Evolutionary conservation across 495 filamentous ascomycete genomes (phyloP).

Genomic region (Aspergillus ostianus): DNA sequence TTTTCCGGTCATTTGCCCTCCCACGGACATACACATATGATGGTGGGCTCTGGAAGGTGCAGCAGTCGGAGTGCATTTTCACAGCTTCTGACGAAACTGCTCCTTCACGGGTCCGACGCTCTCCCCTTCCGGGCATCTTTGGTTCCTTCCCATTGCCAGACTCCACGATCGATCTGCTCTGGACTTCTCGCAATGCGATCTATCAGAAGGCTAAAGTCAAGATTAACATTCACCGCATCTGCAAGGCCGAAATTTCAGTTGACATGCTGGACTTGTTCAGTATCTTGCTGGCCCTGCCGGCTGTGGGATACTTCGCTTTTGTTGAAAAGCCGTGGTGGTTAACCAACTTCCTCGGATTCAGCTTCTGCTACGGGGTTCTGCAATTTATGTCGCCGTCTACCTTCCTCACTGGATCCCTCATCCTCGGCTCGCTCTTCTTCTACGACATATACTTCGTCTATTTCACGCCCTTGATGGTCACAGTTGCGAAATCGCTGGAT

Average conservation of each 20-base stretch:
- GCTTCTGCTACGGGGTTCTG: slow-evolving; percentile 78
- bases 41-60: slow-evolving; percentile 37
- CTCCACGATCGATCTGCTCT: slow-evolving; percentile 34
- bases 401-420: slow-evolving; percentile 75
- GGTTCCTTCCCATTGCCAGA: slow-evolving; percentile 41
- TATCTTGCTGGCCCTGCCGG: slow-evolving; percentile 53
- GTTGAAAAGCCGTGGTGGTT: slow-evolving; percentile 72
- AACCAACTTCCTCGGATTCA: slow-evolving; percentile 84
- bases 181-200: slow-evolving; percentile 45
- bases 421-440: slow-evolving; percentile 78
- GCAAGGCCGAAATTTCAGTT: slow-evolving; percentile 45
- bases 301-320: slow-evolving; percentile 67
- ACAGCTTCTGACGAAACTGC: slow-evolving; percentile 9
- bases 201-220: slow-evolving; percentile 50
- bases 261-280: slow-evolving; percentile 59
- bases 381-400: slow-evolving; percentile 88
- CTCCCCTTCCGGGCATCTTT: slow-evolving; percentile 55
- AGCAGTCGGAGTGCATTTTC: slow-evolving; percentile 33
- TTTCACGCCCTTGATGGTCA: slow-evolving; percentile 95
- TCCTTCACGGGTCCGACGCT: slow-evolving; percentile 24
- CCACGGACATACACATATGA: slow-evolving; percentile 52
- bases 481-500: slow-evolving; percentile 86
- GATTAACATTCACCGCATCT: slow-evolving; percentile 41
- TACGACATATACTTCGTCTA: slow-evolving; percentile 99
- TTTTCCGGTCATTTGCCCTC: slow-evolving; percentile 68